Evolutionary conservation across 208 protist genomes (phyloP).

Genomic region (Angomonas ambiguus): DNA sequence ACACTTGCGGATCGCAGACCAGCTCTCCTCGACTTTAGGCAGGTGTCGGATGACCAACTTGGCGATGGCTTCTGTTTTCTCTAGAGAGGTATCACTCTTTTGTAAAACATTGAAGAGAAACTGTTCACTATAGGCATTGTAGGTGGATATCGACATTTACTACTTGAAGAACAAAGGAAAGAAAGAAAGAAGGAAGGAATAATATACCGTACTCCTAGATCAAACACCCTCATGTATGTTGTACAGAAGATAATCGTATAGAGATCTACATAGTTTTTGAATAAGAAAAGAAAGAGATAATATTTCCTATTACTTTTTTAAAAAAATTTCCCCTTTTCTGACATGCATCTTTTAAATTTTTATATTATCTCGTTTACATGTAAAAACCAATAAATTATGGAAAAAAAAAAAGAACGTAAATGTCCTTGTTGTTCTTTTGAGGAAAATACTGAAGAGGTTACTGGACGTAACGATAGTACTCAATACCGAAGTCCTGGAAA

Average conservation of each 20-base stretch:
- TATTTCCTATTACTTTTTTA: constrained; percentile 9
- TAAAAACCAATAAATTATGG: too few relatives aligned
- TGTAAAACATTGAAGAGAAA: constrained; percentile 52
- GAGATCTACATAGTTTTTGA: neutral
- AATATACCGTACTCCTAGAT: too few relatives aligned
- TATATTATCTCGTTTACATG: neutral
- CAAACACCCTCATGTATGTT: neutral
- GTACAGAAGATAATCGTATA: too few relatives aligned
- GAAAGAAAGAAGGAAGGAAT: constrained; percentile 1
- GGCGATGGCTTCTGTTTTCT: constrained; percentile 52
- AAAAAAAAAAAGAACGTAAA: constrained; percentile 12
- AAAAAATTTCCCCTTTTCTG: too few relatives aligned
- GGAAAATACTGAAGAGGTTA: constrained; percentile 19
- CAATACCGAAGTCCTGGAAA: constrained; percentile 89
- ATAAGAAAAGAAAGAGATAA: constrained; percentile 8
- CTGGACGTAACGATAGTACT: constrained; percentile 84
- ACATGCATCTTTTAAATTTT: constrained; percentile 6
- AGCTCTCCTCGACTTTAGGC: constrained; percentile 44
- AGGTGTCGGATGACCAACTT: constrained; percentile 56
- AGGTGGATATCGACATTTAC: neutral
- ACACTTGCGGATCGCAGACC: constrained; percentile 57
- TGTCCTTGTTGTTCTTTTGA: too few relatives aligned
- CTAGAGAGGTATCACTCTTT: constrained; percentile 42
- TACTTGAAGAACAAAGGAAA: neutral
- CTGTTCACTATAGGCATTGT: constrained; percentile 35